Base-by-base conservation (phyloP, 192 early-diverging fungal genomes). In the Coemansia sp. region DNA sequence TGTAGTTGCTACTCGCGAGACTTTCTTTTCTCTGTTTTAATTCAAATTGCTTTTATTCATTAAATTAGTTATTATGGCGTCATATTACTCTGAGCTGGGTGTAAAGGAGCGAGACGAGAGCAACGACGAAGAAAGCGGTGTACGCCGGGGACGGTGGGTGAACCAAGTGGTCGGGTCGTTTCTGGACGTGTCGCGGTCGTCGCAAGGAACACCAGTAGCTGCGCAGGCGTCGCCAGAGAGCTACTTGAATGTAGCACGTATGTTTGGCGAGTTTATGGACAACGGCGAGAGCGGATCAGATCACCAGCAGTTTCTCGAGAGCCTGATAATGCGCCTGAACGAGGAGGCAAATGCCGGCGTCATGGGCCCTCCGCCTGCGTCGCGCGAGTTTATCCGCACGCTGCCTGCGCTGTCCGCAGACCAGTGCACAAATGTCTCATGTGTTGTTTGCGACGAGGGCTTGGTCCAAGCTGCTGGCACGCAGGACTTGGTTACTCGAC, bases 321-420 rank as follows among this genome's bases (percentile, higher is more conserved):
- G 35, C 35, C 59, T 80, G 3, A 69, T 80, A 14, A 71, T 74
- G 72, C 72, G 74, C 22, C 69, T 80, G 10, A 51, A 67, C 38
- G 77, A 80, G 31, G 77, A 80, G 39, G 72, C 77, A 14, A 74
- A 66, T 31, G 43, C 77, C 10, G 63, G 55, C 14, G 31, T 65
- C 11, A 65, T 55, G 27, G 79, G 79, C 11, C 79, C 79, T 1
- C 79, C 79, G 23, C 79, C 79, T 10, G 79, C 79, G 12, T 82
- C 79, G 45, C 66, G 61, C 26, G 73, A 75, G 48, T 82, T 82
- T 53, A 63, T 82, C 39, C 71, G 69, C 31, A 48, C 63, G 0
- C 50, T 82, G 54, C 73, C 79, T 0, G 51, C 41, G 4, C 35
- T 74, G 9, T 3, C 48, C 10, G 27, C 22, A 4, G 53, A 45